phyloP scores from a whole-genome alignment of 2,329 filamentous ascomycete species.

The Apiospora kogelbergensis region DNA sequence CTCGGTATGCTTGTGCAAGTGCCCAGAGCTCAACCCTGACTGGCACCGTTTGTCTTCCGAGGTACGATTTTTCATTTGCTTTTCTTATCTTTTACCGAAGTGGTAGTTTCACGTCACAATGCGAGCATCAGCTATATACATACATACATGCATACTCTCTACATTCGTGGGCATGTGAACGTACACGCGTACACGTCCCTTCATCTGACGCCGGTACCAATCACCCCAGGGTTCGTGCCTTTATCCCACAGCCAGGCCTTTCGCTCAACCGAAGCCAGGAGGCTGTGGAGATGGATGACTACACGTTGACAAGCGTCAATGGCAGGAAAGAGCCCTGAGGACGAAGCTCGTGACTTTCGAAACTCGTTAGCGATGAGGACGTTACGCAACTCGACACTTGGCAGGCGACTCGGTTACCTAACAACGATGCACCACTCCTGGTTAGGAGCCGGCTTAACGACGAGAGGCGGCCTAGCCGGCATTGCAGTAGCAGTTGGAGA shows the following conservation, averaged over 20 bases:
- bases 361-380: not conserved
- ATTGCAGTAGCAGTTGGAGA: not conserved
- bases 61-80: not conserved
- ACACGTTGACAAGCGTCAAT: constrained; percentile 3
- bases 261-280: not conserved
- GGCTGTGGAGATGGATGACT: not conserved
- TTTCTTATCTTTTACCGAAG: not conserved
- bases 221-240: not conserved
- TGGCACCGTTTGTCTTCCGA: not conserved
- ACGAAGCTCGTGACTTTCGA: not conserved
- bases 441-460: not conserved
- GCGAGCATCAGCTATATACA: not conserved
- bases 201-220: too few relatives aligned
- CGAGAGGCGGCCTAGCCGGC: not conserved
- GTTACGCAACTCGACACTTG: not conserved
- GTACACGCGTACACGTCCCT: not conserved
- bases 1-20: not conserved
- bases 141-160: not conserved
- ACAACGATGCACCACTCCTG: not conserved
- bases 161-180: not conserved
- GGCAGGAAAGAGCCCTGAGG: not conserved
- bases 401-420: constrained; percentile 1
- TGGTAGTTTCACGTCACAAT: not conserved
- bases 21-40: not conserved
- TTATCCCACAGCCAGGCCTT: not conserved